Percentiles rank a stretch among this genome's conserved stretches.
Conservation (phyloP, 768 basidiomycete species). For the Mycena galericulata region DNA sequence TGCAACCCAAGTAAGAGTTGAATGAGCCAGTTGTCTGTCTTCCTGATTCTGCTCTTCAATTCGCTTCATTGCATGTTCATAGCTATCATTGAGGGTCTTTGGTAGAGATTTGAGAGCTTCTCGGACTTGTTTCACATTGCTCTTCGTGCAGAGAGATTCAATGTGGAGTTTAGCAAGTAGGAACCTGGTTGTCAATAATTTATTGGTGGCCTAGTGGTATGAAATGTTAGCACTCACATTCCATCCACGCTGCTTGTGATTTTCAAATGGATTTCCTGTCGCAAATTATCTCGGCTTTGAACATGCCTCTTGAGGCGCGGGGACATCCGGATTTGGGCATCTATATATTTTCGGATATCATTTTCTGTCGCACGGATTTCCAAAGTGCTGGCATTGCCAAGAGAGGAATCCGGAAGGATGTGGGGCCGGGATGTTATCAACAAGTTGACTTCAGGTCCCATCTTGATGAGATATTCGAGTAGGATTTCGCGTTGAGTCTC, state of each 20-base stretch:
- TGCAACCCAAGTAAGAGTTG: not conserved
- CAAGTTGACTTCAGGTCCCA: not conserved
- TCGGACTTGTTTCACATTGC: not conserved
- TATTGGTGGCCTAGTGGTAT: too few species aligned
- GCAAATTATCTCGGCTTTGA: not conserved
- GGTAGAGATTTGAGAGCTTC: not conserved
- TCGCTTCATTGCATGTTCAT: not conserved
- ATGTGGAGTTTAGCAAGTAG: slow-evolving; percentile 15
- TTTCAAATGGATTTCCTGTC: not conserved
- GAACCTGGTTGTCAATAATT: slow-evolving; percentile 5
- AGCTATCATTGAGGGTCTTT: not conserved
- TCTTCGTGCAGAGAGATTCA: not conserved
- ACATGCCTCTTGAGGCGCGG: not conserved
- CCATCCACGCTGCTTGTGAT: not conserved
- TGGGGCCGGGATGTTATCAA: slow-evolving; percentile 3
- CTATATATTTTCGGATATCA: not conserved
- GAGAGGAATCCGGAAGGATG: not conserved
- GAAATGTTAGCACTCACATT: not conserved
- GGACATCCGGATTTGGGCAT: not conserved
- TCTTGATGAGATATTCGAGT: not conserved
- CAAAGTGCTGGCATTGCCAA: not conserved
- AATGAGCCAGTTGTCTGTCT: not conserved
- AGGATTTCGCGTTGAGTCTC: not conserved
- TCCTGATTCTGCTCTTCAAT: not conserved
- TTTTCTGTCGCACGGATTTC: not conserved